Conservation (phyloP, 2,329 filamentous ascomycete species). For the Claviceps sorghi region DNA sequence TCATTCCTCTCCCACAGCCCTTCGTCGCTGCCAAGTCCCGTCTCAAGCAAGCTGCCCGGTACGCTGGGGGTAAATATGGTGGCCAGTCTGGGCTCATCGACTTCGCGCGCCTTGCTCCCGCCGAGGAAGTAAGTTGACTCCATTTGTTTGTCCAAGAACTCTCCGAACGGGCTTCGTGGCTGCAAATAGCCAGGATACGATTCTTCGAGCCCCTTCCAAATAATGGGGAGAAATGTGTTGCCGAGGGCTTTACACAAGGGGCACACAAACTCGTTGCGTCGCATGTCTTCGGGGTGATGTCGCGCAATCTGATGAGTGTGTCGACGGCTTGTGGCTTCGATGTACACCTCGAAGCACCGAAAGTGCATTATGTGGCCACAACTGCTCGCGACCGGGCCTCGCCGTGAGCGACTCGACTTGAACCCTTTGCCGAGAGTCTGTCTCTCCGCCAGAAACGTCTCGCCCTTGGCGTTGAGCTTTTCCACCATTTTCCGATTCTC, state of each 20-base stretch:
- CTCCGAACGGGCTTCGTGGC: conserved; percentile 43
- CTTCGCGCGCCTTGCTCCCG: conserved; percentile 23
- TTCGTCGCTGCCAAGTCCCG: conserved; percentile 18
- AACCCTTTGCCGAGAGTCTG: conserved; percentile 86
- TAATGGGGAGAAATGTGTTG: conserved; percentile 85
- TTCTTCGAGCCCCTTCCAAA: conserved; percentile 88
- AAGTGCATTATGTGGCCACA: conserved; percentile 99
- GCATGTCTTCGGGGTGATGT: conserved; percentile 74
- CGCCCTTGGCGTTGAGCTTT: conserved; percentile 60
- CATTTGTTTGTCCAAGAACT: conserved; percentile 52
- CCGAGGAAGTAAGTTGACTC: conserved; percentile 27
- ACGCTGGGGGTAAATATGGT: conserved; percentile 22
- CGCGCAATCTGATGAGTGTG: conserved; percentile 88
- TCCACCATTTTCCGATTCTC: conserved; percentile 68
- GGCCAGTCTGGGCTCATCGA: conserved; percentile 16
- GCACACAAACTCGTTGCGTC: conserved; percentile 81
- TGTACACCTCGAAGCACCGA: conserved; percentile 84
- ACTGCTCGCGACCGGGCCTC: conserved; percentile 72
- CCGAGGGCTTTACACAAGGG: conserved; percentile 93
- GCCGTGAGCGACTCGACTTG: conserved; percentile 47
- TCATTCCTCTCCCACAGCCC: conserved; percentile 28
- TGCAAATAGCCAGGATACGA: conserved; percentile 61
- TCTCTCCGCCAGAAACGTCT: conserved; percentile 56
- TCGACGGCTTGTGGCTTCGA: conserved; percentile 65
- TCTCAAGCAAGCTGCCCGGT: conserved; percentile 23